A percentile compares a stretch with the other conserved stretches of the same genome.
Conservation (phyloP, 306 rosid genomes). For the Castanospermum australe region DNA sequence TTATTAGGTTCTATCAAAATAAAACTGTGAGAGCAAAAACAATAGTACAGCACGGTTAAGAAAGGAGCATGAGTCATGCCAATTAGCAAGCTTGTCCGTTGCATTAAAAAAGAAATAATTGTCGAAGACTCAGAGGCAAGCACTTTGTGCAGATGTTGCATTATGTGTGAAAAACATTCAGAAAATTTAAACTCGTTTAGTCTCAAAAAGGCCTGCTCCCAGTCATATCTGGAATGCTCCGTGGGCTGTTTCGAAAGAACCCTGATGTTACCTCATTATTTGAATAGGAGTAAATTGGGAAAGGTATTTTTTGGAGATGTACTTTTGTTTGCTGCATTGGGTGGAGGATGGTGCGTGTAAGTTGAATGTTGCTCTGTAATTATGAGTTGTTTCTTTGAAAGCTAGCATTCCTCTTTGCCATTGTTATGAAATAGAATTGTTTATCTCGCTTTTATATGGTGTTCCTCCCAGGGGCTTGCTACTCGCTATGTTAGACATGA, state of each 20-base stretch:
- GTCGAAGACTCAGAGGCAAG: not conserved
- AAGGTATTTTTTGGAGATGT: not conserved
- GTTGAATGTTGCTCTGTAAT: too few relatives aligned
- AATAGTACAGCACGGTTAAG: not conserved
- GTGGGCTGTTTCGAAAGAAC: too few relatives aligned
- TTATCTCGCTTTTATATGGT: not conserved
- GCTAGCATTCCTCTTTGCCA: not conserved
- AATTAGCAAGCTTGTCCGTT: not conserved
- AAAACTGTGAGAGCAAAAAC: not conserved
- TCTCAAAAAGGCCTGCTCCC: not conserved
- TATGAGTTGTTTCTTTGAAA: not conserved
- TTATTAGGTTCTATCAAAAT: too few relatives aligned
- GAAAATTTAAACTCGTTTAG: not conserved
- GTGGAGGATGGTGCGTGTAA: not conserved
- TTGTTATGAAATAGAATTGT: not conserved
- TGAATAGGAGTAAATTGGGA: not conserved
- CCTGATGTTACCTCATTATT: not conserved
- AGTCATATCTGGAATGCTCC: not conserved
- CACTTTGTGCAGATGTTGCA: not conserved
- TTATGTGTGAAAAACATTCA: not conserved
- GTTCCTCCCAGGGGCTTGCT: not conserved
- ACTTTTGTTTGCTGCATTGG: not conserved
- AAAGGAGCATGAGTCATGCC: not conserved
- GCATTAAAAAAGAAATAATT: not conserved
- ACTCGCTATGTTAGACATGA: not conserved